Percentiles rank a stretch among this genome's conserved stretches.
Conservation (phyloP, 2,329 filamentous ascomycete species). For the Lasiodiplodia citricola region DNA sequence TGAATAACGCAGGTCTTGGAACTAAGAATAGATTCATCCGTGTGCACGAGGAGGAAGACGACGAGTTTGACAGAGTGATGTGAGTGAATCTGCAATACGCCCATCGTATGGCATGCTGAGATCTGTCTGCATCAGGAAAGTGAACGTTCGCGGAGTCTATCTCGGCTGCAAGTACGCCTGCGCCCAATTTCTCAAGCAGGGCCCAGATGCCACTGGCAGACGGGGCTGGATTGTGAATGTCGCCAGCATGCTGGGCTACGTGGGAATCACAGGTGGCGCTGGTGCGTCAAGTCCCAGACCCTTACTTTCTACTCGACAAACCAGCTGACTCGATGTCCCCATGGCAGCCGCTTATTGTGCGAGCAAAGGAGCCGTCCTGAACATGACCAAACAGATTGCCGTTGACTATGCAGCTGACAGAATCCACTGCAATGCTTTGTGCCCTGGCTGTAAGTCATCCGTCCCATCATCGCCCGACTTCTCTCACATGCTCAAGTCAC, state of each 20-base stretch:
- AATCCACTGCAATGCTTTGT: constrained; percentile 52
- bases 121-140: constrained; percentile 31
- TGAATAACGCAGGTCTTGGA: constrained; percentile 45
- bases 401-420: constrained; percentile 49
- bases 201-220: constrained; percentile 34
- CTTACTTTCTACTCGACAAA: neutral
- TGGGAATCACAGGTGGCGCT: constrained; percentile 31
- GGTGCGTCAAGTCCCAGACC: neutral
- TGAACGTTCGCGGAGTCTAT: constrained; percentile 47
- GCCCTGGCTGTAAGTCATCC: constrained; percentile 47
- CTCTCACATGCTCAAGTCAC: constrained; percentile 32
- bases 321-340: neutral
- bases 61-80: constrained; percentile 17
- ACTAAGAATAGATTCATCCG: constrained; percentile 31
- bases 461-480: neutral
- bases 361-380: constrained; percentile 54
- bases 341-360: constrained; percentile 48
- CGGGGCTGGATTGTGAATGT: constrained; percentile 49
- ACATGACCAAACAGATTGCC: constrained; percentile 53
- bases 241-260: constrained; percentile 41
- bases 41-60: constrained; percentile 13
- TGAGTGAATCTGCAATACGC: neutral
- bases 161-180: constrained; percentile 47
- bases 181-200: constrained; percentile 45
- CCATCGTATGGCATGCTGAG: neutral